Conservation (phyloP, 164 flowering plant species). For the Vitis cinerea region DNA sequence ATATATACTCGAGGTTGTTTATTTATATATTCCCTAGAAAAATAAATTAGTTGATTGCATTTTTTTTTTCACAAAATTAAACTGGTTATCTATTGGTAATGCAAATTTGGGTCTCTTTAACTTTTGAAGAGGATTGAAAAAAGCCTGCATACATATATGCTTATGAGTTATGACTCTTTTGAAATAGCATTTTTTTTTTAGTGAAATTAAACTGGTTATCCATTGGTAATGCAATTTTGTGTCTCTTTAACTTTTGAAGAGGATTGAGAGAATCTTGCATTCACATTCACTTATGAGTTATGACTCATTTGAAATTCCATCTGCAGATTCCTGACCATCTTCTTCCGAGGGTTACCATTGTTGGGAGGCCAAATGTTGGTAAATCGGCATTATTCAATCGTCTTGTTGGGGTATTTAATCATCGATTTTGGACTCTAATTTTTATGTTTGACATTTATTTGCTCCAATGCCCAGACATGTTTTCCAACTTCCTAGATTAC, state of each 20-base stretch:
- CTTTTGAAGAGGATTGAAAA: background rate
- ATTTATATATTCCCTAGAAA: no score
- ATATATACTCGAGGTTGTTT: no score
- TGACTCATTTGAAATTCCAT: slow-evolving; percentile 8
- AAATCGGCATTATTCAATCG: slow-evolving; percentile 97
- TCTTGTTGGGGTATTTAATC: slow-evolving; percentile 80
- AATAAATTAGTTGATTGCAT: no score
- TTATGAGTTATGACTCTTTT: background rate
- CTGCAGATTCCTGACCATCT: slow-evolving; percentile 86
- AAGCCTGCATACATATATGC: background rate
- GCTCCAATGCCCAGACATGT: background rate
- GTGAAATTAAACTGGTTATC: background rate
- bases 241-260: background rate
- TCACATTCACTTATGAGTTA: background rate
- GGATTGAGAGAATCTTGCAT: background rate
- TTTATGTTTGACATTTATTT: background rate
- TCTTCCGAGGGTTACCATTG: slow-evolving; percentile 85
- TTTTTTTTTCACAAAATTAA: background rate
- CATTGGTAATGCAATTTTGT: background rate
- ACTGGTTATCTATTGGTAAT: background rate
- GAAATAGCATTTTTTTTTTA: background rate
- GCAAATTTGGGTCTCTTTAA: background rate
- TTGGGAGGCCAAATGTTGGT: slow-evolving; percentile 99
- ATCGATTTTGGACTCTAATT: background rate
- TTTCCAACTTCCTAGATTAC: background rate